These are phyloP conservation scores for Westerdykella sp. DNA, from an alignment of 2,329 filamentous ascomycete species.

Conservation along the genomic window DNA sequence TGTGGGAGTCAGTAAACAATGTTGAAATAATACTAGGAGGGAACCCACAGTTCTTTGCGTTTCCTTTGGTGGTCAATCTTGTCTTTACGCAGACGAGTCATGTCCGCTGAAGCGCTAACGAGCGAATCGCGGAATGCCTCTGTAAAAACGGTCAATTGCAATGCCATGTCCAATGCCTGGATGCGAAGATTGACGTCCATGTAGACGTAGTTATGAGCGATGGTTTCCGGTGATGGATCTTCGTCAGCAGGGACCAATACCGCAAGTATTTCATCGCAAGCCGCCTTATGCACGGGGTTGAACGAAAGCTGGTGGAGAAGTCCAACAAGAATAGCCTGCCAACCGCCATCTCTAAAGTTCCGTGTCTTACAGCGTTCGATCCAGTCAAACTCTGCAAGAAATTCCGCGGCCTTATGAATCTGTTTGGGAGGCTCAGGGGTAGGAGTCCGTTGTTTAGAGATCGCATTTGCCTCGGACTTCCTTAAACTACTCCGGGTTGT, in stretches of 20 bases:
- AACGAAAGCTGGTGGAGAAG: constrained; percentile 79
- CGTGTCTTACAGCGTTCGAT: constrained; percentile 75
- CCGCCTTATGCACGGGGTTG: constrained; percentile 60
- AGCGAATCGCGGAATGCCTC: constrained; percentile 82
- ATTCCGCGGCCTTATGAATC: constrained; percentile 65
- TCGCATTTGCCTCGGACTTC: constrained; percentile 66
- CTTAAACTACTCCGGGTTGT: constrained; percentile 82
- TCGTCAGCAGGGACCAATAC: constrained; percentile 73
- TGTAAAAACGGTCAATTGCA: constrained; percentile 78
- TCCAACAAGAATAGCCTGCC: constrained; percentile 85
- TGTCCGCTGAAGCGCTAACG: constrained; percentile 85
- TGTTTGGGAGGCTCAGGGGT: constrained; percentile 32
- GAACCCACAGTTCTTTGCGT: constrained; percentile 55
- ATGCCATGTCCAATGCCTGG: constrained; percentile 74
- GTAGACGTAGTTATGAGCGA: constrained; percentile 62
- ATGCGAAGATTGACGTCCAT: constrained; percentile 81
- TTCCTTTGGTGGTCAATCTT: constrained; percentile 89
- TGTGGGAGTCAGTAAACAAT: constrained; percentile 28
- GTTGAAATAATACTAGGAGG: constrained; percentile 19
- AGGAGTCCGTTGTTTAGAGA: constrained; percentile 34
- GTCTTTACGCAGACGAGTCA: constrained; percentile 91
- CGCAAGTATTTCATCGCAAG: constrained; percentile 72
- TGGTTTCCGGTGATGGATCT: constrained; percentile 69
- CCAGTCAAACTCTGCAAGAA: constrained; percentile 73
- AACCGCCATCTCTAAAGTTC: constrained; percentile 81